phyloP scores from a whole-genome alignment of 345 rosid genomes.

The Melaleuca quinquenervia region DNA sequence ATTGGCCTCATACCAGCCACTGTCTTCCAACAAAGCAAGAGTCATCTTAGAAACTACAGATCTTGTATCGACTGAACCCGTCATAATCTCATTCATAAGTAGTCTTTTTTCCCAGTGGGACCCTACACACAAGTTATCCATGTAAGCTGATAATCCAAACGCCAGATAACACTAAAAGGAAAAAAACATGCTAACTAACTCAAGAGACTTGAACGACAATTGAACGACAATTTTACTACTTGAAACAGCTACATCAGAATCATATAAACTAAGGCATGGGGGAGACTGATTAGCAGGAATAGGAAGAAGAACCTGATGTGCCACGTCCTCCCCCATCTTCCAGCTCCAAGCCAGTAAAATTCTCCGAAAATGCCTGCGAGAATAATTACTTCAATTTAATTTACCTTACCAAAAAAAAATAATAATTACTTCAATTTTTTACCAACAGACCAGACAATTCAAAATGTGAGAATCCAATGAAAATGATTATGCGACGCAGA shows the following conservation, averaged over 20 bases:
- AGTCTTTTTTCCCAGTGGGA: constrained; percentile 99
- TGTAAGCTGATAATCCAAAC: neutral
- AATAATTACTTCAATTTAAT: too few species aligned
- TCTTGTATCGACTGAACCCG: constrained; percentile 97
- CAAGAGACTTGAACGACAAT: neutral
- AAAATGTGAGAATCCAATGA: neutral
- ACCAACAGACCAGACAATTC: neutral
- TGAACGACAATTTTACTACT: neutral
- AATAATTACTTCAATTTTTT: neutral
- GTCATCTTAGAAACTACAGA: constrained; percentile 99
- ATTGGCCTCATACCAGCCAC: constrained; percentile 99
- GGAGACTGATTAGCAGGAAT: neutral
- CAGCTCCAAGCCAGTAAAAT: constrained; percentile 93
- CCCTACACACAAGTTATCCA: constrained; percentile 29
- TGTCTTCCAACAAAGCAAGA: constrained; percentile 87
- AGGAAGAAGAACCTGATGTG: constrained; percentile 55
- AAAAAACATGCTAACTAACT: neutral
- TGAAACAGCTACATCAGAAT: neutral
- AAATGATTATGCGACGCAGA: neutral
- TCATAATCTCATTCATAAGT: constrained; percentile 98
- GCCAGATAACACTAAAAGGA: neutral
- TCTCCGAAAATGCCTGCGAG: constrained; percentile 83
- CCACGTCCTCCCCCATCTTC: constrained; percentile 99
- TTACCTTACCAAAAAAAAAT: too few species aligned
- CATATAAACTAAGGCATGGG: neutral